phyloP scores from a whole-genome alignment of 768 basidiomycete species.

The Pleurotus cornucopiae region DNA sequence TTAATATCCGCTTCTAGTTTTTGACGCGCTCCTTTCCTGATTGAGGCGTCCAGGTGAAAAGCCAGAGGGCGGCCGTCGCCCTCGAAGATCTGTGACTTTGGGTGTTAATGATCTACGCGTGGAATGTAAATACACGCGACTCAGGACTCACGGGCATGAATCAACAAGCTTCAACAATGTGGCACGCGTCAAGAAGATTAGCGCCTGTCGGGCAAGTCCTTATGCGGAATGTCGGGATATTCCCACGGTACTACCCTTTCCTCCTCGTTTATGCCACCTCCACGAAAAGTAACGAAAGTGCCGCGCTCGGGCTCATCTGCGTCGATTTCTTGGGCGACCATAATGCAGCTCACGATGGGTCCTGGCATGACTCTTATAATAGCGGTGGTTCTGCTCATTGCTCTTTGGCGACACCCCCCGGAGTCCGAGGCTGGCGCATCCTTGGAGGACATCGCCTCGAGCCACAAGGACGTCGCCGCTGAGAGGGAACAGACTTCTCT shows the following conservation, averaged over 20 bases:
- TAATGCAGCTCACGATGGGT: constrained; percentile 2
- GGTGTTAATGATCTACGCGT: too few relatives aligned
- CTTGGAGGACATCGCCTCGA: not conserved
- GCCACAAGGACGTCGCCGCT: too few relatives aligned
- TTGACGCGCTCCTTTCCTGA: constrained; percentile 16
- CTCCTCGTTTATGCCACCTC: too few relatives aligned
- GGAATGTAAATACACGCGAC: too few relatives aligned
- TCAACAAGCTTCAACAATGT: too few relatives aligned
- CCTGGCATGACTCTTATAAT: not conserved
- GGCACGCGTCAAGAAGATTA: too few relatives aligned
- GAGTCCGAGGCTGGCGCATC: not conserved
- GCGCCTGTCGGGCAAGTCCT: too few relatives aligned
- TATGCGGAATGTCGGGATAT: too few relatives aligned
- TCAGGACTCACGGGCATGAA: too few relatives aligned
- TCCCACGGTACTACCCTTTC: too few relatives aligned
- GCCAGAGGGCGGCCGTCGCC: constrained; percentile 21
- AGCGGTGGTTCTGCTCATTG: not conserved
- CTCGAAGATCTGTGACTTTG: not conserved
- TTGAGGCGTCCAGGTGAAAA: constrained; percentile 31
- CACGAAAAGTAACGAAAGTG: too few relatives aligned
- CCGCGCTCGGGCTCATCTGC: not conserved
- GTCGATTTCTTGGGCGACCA: not conserved
- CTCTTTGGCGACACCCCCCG: constrained; percentile 4
- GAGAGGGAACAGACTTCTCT: not conserved
- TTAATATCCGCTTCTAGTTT: constrained; percentile 26